These are phyloP conservation scores for Phytophthora sansomeana DNA, from an alignment of 352 stramenopile genomes.

Conservation along the genomic window DNA sequence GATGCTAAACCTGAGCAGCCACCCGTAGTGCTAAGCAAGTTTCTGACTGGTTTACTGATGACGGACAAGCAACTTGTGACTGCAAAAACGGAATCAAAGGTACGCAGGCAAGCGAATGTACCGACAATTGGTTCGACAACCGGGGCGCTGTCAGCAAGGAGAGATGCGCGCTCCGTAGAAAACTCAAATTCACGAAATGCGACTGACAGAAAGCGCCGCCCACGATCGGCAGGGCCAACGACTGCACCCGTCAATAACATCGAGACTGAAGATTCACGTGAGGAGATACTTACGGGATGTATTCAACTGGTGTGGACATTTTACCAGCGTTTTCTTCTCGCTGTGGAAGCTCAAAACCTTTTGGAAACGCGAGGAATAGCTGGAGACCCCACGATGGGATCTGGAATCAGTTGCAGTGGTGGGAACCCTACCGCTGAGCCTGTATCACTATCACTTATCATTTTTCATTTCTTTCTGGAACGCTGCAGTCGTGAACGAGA, in stretches of 20 bases:
- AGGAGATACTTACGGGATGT: slow-evolving; percentile 26
- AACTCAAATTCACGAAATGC: slow-evolving; percentile 2
- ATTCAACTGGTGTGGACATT: slow-evolving; percentile 60
- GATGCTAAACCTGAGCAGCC: slow-evolving; percentile 17
- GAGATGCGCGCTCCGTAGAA: slow-evolving; percentile 15
- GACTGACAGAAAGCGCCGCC: slow-evolving; percentile 12
- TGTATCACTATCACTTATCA: slow-evolving; percentile 40
- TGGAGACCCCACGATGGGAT: slow-evolving; percentile 17
- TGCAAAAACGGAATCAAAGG: slow-evolving; percentile 41
- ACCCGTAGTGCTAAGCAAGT: slow-evolving; percentile 19
- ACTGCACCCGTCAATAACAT: not conserved
- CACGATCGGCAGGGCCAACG: slow-evolving; percentile 17
- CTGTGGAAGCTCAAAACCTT: slow-evolving; percentile 48
- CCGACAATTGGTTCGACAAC: slow-evolving; percentile 38
- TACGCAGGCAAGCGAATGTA: slow-evolving; percentile 44
- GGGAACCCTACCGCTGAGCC: slow-evolving; percentile 8
- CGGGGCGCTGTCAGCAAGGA: not conserved
- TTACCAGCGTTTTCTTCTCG: slow-evolving; percentile 69
- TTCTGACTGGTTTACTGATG: slow-evolving; percentile 50
- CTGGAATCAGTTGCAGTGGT: not conserved
- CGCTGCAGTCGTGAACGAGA: slow-evolving; percentile 44
- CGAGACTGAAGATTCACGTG: slow-evolving; percentile 15
- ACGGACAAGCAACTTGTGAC: slow-evolving; percentile 40
- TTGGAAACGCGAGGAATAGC: slow-evolving; percentile 20
- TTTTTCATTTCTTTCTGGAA: slow-evolving; percentile 70